These are phyloP conservation scores for Beauveria varroae DNA, from an alignment of 2,329 filamentous ascomycete species.

Conservation along the genomic window DNA sequence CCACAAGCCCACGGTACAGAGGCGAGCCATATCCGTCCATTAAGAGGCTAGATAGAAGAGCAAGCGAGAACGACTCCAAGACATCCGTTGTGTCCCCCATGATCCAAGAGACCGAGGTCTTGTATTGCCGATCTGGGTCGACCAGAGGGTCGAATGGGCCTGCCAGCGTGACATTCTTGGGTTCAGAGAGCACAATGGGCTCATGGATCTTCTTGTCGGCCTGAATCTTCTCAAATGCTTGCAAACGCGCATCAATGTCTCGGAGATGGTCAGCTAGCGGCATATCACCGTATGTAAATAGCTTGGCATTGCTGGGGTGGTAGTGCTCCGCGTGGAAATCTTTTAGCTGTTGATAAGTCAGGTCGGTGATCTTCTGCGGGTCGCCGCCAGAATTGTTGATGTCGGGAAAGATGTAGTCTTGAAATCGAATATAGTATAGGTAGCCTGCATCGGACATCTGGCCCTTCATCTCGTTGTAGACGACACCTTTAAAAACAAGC, in stretches of 20 bases:
- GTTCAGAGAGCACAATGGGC: conserved; percentile 66
- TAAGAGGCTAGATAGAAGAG: conserved; percentile 73
- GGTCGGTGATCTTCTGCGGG: conserved; percentile 89
- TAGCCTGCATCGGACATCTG: conserved; percentile 98
- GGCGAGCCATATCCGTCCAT: conserved; percentile 95
- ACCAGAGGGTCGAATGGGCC: conserved; percentile 85
- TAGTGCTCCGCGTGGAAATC: conserved; percentile 90
- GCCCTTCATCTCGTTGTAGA: conserved; percentile 99
- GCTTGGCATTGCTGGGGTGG: conserved; percentile 93
- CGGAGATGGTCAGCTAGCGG: conserved; percentile 72
- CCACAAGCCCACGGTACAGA: conserved; percentile 80
- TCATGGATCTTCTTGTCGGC: conserved; percentile 67
- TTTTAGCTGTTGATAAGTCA: conserved; percentile 84
- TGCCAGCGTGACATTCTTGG: conserved; percentile 60
- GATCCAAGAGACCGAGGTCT: conserved; percentile 91
- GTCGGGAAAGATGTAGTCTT: conserved; percentile 87
- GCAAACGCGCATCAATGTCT: conserved; percentile 69
- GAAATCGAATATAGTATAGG: conserved; percentile 89
- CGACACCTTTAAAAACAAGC: conserved; percentile 92
- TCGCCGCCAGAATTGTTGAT: conserved; percentile 97
- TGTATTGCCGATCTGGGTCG: conserved; percentile 78
- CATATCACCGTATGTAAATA: conserved; percentile 94
- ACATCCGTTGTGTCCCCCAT: conserved; percentile 76
- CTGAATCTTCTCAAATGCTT: conserved; percentile 61
- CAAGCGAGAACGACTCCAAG: conserved; percentile 80